Conservation (phyloP, 352 stramenopile species). For the Pythium folliculosum region DNA sequence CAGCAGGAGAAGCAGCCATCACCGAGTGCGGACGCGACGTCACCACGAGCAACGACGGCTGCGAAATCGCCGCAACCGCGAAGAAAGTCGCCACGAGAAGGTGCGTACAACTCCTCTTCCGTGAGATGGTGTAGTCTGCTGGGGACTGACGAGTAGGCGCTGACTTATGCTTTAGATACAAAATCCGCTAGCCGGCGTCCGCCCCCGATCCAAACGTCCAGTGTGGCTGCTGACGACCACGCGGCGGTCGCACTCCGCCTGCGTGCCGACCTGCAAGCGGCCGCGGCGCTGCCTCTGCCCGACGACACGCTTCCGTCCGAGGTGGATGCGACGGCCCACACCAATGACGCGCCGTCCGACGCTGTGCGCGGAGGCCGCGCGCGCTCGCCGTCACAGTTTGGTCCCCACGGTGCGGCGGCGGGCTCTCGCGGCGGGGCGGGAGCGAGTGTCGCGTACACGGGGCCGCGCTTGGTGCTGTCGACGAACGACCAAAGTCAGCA, state of each 20-base stretch:
- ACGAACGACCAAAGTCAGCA: conserved; percentile 2
- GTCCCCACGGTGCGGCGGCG: neutral
- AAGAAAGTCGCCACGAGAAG: conserved; percentile 3
- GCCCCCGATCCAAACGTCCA: neutral
- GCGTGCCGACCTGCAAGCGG: neutral
- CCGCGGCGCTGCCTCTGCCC: neutral
- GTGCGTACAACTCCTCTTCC: too few relatives aligned
- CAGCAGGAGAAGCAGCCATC: neutral
- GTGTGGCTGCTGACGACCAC: neutral
- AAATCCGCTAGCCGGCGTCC: neutral
- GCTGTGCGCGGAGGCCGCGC: too few relatives aligned
- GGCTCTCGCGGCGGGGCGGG: neutral
- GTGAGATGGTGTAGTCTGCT: too few relatives aligned
- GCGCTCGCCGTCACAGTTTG: neutral
- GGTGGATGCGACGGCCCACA: neutral
- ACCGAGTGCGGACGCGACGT: neutral
- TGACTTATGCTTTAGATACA: neutral
- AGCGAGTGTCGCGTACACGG: neutral
- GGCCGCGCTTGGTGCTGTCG: neutral
- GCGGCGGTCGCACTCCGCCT: neutral
- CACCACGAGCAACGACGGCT: neutral
- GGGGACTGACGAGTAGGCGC: neutral
- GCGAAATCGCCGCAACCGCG: neutral
- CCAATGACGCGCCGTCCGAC: neutral
- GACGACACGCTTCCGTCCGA: neutral